These are phyloP conservation scores for Colletotrichum liriopes DNA, from an alignment of 2,329 filamentous ascomycete species.

Conservation along the genomic window DNA sequence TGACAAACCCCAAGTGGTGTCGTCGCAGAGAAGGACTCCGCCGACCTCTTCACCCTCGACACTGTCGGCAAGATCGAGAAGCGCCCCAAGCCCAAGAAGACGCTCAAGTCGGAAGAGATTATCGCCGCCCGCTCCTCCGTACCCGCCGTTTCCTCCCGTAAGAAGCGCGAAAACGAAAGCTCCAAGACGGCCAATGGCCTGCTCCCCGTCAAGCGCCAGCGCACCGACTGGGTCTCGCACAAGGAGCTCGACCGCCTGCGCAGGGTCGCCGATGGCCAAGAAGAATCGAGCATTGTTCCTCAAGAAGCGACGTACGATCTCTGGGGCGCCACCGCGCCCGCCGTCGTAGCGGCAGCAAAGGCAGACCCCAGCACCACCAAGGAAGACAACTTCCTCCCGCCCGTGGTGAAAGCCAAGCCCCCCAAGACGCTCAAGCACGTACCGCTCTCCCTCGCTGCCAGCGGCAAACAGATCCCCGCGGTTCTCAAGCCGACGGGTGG, in stretches of 20 bases:
- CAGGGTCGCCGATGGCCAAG: slow-evolving; percentile 82
- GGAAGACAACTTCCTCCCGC: slow-evolving; percentile 74
- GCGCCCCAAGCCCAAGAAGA: slow-evolving; percentile 78
- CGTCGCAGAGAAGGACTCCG: slow-evolving; percentile 84
- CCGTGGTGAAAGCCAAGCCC: slow-evolving; percentile 76
- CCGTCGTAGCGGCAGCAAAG: slow-evolving; percentile 51
- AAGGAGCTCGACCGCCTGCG: slow-evolving; percentile 87
- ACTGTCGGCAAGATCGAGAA: slow-evolving; percentile 78
- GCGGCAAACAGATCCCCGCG: slow-evolving; percentile 83
- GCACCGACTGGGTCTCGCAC: slow-evolving; percentile 84
- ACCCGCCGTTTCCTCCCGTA: slow-evolving; percentile 83
- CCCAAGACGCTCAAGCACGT: slow-evolving; percentile 83
- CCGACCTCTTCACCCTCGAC: slow-evolving; percentile 90
- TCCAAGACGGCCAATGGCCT: slow-evolving; percentile 82
- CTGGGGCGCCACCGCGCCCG: slow-evolving; percentile 72
- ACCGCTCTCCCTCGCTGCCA: slow-evolving; percentile 86
- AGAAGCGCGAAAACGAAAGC: slow-evolving; percentile 68
- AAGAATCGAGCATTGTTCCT: slow-evolving; percentile 67
- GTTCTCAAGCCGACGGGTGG: slow-evolving; percentile 85
- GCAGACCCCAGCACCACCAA: slow-evolving; percentile 53
- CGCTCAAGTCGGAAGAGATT: slow-evolving; percentile 92
- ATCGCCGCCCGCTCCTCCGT: slow-evolving; percentile 87
- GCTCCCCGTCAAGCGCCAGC: slow-evolving; percentile 80
- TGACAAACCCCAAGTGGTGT: slow-evolving; percentile 75
- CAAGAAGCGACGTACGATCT: slow-evolving; percentile 83